Percentiles rank a stretch among this genome's conserved stretches.
Conservation (phyloP, 257 asterid species). For the Lycium barbarum region DNA sequence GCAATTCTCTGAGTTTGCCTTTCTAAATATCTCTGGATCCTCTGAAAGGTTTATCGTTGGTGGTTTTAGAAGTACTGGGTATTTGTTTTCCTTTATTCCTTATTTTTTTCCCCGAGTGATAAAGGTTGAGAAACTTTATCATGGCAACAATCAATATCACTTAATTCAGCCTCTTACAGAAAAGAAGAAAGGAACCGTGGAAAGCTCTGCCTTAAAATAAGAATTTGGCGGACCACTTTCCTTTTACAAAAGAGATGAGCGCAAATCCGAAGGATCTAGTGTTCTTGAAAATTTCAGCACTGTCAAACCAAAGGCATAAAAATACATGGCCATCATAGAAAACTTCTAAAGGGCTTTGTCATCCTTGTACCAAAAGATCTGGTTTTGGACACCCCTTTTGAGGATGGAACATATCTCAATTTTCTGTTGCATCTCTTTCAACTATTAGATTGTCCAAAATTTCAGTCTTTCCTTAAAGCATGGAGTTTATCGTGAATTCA, state of each 20-base stretch:
- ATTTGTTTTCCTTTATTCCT: neutral
- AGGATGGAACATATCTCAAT: neutral
- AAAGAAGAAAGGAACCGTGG: neutral
- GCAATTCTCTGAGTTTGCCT: neutral
- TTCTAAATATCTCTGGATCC: neutral
- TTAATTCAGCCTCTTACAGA: neutral
- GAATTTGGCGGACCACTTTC: neutral
- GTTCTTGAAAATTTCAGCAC: neutral
- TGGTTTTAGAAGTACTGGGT: conserved; percentile 3
- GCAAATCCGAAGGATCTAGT: neutral
- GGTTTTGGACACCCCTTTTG: neutral
- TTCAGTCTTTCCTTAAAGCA: neutral
- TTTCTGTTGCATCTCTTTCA: conserved; percentile 2
- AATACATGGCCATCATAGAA: too few relatives aligned
- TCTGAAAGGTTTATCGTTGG: neutral
- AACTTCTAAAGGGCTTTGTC: neutral
- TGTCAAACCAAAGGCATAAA: neutral
- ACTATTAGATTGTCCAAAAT: conserved; percentile 5
- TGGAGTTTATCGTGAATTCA: neutral
- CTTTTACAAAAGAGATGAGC: neutral
- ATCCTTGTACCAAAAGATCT: conserved; percentile 23
- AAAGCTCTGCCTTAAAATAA: neutral
- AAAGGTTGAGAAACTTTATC: neutral
- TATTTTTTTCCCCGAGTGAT: neutral
- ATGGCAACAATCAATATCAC: neutral